phyloP scores from a whole-genome alignment of 2,329 filamentous ascomycete species.

The Chrysoporthe austroafricana region DNA sequence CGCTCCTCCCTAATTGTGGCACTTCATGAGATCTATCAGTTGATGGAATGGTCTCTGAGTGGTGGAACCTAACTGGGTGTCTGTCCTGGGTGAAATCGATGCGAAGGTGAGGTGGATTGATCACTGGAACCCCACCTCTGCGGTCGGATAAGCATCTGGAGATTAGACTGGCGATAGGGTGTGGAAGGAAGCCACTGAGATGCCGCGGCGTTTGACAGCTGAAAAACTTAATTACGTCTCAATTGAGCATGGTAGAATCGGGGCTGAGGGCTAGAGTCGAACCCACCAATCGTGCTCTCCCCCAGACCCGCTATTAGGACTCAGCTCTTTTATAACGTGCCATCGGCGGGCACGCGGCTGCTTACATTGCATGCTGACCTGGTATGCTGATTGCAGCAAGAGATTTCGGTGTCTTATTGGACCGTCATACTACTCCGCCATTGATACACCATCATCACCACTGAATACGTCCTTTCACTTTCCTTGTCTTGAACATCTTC shows the following conservation, averaged over 20 bases:
- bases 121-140: too few relatives aligned
- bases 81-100: neutral
- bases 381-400: neutral
- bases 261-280: neutral
- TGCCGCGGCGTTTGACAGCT: neutral
- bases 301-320: neutral
- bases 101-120: neutral
- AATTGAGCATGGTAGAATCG: neutral
- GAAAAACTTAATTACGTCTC: too few relatives aligned
- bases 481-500: too few relatives aligned
- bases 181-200: neutral
- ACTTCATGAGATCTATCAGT: too few relatives aligned
- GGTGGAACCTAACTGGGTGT: too few relatives aligned
- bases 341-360: neutral
- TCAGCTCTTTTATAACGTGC: neutral
- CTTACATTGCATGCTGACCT: neutral
- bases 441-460: too few relatives aligned
- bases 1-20: too few relatives aligned
- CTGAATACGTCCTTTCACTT: too few relatives aligned
- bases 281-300: neutral
- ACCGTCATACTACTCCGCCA: neutral
- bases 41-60: too few relatives aligned
- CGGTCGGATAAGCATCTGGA: too few relatives aligned
- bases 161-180: neutral
- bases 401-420: neutral